A percentile compares a stretch with the other conserved stretches of the same genome.
Conservation (phyloP, 495 filamentous ascomycete genomes). For the Rusavskia elegans region DNA sequence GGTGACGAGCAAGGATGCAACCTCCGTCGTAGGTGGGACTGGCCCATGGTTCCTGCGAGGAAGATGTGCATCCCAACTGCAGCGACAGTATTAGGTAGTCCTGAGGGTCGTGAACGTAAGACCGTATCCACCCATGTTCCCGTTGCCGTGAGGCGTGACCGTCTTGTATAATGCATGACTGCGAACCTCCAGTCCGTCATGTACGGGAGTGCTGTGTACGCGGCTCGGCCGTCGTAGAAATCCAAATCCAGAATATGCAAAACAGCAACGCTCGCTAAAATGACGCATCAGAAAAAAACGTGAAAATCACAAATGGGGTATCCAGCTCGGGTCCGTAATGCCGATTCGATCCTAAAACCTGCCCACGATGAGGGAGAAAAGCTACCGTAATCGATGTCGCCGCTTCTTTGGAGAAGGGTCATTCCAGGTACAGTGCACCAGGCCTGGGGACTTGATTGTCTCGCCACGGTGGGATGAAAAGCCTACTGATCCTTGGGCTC, state of each 20-base stretch:
- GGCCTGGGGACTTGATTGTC: conserved; percentile 17
- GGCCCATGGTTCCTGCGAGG: conserved; percentile 8
- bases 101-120: background rate
- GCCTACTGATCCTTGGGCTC: background rate
- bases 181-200: conserved; percentile 20
- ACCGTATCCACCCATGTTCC: conserved; percentile 30
- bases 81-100: conserved; percentile 15
- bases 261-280: conserved; percentile 22
- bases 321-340: conserved; percentile 21
- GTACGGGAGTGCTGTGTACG: conserved; percentile 24
- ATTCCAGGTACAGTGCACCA: conserved; percentile 30
- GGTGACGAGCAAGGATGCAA: conserved; percentile 15
- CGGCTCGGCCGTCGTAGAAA: conserved; percentile 33
- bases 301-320: conserved; percentile 24
- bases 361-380: background rate
- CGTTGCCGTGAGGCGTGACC: conserved; percentile 45
- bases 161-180: conserved; percentile 35
- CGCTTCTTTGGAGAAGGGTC: background rate
- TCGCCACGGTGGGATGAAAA: too few species aligned
- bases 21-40: conserved; percentile 9
- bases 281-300: conserved; percentile 21
- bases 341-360: conserved; percentile 16
- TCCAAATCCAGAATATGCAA: conserved; percentile 9
- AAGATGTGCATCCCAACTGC: conserved; percentile 17
- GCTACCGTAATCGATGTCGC: background rate